Conservation (phyloP, 257 asterid genomes). For the Misopates orontium region DNA sequence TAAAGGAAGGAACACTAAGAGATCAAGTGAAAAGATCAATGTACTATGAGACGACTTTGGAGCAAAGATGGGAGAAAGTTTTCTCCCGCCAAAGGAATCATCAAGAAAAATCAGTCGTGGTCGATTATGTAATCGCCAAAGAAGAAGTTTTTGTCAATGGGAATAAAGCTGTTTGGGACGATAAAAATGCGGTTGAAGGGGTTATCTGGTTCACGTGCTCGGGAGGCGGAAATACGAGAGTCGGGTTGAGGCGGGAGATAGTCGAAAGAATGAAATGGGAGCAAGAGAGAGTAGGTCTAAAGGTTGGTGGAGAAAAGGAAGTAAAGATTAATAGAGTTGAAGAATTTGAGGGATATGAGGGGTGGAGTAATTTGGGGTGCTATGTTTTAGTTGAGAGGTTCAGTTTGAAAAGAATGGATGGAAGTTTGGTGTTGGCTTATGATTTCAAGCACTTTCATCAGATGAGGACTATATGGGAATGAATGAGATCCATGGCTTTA, state of each 20-base stretch:
- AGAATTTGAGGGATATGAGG: constrained; percentile 20
- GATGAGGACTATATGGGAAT: constrained; percentile 46
- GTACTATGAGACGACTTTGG: constrained; percentile 55
- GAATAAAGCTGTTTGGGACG: constrained; percentile 38
- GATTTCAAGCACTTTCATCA: constrained; percentile 50
- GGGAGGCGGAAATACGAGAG: constrained; percentile 19
- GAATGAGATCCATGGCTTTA: not conserved
- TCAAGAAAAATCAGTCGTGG: constrained; percentile 25
- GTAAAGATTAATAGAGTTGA: constrained; percentile 38
- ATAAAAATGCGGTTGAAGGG: constrained; percentile 27
- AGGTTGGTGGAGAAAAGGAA: constrained; percentile 29
- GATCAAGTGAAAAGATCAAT: constrained; percentile 37
- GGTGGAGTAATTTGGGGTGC: constrained; percentile 46
- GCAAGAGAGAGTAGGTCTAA: constrained; percentile 46
- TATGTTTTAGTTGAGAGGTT: constrained; percentile 68
- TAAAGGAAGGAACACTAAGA: constrained; percentile 35
- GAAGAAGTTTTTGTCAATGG: constrained; percentile 35
- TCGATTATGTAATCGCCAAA: constrained; percentile 42
- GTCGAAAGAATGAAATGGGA: constrained; percentile 67
- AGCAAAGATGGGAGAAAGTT: constrained; percentile 63
- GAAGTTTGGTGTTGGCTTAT: constrained; percentile 40
- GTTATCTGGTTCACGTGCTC: constrained; percentile 46
- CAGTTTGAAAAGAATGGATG: constrained; percentile 55
- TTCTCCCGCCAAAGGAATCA: constrained; percentile 31
- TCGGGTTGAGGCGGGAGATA: constrained; percentile 59